phyloP scores from a whole-genome alignment of 2,329 filamentous ascomycete genomes.

The Dactylonectria estremocensis region DNA sequence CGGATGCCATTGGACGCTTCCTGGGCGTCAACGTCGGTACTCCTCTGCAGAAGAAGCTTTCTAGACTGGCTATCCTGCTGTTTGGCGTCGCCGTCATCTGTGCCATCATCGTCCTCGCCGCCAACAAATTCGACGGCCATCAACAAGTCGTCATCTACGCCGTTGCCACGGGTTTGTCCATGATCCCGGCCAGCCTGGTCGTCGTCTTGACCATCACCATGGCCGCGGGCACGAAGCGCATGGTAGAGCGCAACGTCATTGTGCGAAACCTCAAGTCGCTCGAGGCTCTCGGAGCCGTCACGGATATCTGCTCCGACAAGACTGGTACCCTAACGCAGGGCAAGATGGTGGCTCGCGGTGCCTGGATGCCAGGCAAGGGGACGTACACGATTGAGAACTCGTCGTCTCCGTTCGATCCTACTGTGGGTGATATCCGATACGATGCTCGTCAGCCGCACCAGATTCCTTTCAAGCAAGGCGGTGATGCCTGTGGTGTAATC shows the following conservation, averaged over 20 bases:
- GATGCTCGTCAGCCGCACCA: slow-evolving; percentile 54
- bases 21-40: slow-evolving; percentile 79
- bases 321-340: slow-evolving; percentile 69
- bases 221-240: slow-evolving; percentile 66
- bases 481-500: slow-evolving; percentile 40
- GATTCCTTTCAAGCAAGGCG: slow-evolving; percentile 47
- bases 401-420: slow-evolving; percentile 71
- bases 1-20: slow-evolving; percentile 73
- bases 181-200: slow-evolving; percentile 65
- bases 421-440: slow-evolving; percentile 63
- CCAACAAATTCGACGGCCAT: slow-evolving; percentile 69
- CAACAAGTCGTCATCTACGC: slow-evolving; percentile 73
- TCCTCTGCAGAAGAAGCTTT: slow-evolving; percentile 79
- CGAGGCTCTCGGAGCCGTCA: slow-evolving; percentile 72
- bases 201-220: slow-evolving; percentile 73
- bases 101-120: slow-evolving; percentile 77
- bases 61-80: slow-evolving; percentile 77
- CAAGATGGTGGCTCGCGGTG: slow-evolving; percentile 69
- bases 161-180: slow-evolving; percentile 63
- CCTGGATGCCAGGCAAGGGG: slow-evolving; percentile 65
- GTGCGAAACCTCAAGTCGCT: slow-evolving; percentile 67
- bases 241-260: slow-evolving; percentile 68
- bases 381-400: slow-evolving; percentile 64
- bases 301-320: slow-evolving; percentile 71
- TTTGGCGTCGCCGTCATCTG: slow-evolving; percentile 78